Percentiles rank a stretch among this genome's conserved stretches.
phyloP scores from a whole-genome alignment of 345 rosid species.

The Firmiana major region DNA sequence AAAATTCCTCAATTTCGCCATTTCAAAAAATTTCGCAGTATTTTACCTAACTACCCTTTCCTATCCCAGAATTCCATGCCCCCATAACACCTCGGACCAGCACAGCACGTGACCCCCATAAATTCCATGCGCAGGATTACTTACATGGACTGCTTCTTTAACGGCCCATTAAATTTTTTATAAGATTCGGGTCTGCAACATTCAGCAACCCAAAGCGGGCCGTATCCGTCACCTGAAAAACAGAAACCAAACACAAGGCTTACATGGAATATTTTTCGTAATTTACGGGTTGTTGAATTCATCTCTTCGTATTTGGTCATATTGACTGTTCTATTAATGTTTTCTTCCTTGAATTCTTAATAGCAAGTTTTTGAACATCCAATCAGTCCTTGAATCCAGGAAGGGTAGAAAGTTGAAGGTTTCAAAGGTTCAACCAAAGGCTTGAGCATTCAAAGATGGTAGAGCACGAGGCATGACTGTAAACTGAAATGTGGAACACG shows the following conservation, averaged over 20 bases:
- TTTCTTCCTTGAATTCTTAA: too few relatives aligned
- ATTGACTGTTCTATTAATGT: not conserved
- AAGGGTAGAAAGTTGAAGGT: not conserved
- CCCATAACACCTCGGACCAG: not conserved
- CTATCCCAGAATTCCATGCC: not conserved
- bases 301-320: too few relatives aligned
- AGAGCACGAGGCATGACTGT: not conserved
- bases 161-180: not conserved
- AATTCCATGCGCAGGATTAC: not conserved
- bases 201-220: not conserved
- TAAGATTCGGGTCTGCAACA: too few relatives aligned
- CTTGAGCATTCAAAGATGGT: not conserved
- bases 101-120: not conserved
- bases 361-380: not conserved
- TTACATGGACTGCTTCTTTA: not conserved
- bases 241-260: not conserved
- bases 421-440: not conserved
- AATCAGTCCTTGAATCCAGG: not conserved
- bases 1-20: conserved; percentile 13
- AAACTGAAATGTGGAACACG: not conserved
- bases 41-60: not conserved
- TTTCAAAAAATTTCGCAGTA: conserved; percentile 13
- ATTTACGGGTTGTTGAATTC: too few relatives aligned
- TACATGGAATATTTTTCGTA: too few relatives aligned
- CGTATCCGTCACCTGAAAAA: not conserved